A percentile compares a stretch with the other conserved stretches of the same genome.
Evolutionary conservation across 2,329 filamentous ascomycete species (phyloP).

Genomic region (Whalleya microplaca): DNA sequence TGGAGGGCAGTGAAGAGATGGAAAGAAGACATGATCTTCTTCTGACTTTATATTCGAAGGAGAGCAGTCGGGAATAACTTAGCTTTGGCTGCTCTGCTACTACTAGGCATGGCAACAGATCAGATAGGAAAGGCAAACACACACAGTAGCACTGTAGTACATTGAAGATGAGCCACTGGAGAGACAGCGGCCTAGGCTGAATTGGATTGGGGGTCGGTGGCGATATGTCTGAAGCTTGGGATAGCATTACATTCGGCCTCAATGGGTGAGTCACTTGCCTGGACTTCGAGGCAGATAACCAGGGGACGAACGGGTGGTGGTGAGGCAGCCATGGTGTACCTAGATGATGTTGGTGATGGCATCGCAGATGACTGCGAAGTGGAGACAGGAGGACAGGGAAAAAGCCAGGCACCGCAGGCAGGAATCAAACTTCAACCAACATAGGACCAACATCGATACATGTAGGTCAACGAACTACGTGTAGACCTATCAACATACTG

Average conservation of each 20-base stretch:
- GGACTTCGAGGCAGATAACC: conserved; percentile 18
- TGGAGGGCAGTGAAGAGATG: not conserved
- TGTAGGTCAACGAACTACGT: not conserved
- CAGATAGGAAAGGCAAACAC: conserved; percentile 14
- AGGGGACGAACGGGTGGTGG: conserved; percentile 2
- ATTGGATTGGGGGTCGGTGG: conserved; percentile 6
- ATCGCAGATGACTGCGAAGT: conserved; percentile 15
- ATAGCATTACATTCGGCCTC: conserved; percentile 4
- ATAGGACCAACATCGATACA: not conserved
- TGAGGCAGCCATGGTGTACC: conserved; percentile 20
- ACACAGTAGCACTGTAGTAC: conserved; percentile 5
- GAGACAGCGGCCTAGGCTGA: conserved; percentile 23
- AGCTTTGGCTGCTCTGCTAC: conserved; percentile 4
- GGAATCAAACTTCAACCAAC: not conserved
- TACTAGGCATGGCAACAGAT: conserved; percentile 1
- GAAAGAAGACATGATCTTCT: not conserved
- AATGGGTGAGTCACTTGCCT: conserved; percentile 19
- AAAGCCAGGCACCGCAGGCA: not conserved
- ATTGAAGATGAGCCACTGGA: conserved; percentile 2
- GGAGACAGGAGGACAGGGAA: conserved; percentile 8
- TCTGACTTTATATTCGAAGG: conserved; percentile 5
- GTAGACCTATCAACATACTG: not conserved
- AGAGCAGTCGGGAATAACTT: not conserved
- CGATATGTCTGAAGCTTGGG: conserved; percentile 1
- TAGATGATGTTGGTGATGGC: conserved; percentile 4